Percentiles rank a stretch among this genome's conserved stretches.
phyloP scores from a whole-genome alignment of 2,329 filamentous ascomycete genomes.

The Fusarium humuli region DNA sequence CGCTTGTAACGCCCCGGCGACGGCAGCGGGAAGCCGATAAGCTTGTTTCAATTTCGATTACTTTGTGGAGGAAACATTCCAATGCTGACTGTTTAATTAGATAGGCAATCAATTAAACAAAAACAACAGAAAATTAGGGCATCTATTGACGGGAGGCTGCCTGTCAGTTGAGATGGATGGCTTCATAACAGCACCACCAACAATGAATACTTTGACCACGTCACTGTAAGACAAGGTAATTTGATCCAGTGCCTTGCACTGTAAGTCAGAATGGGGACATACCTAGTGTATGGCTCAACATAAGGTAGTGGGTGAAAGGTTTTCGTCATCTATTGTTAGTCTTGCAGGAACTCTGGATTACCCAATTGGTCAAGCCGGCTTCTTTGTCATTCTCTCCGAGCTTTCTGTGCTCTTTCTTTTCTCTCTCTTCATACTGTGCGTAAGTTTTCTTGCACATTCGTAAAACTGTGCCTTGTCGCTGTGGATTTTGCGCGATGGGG shows the following conservation, averaged over 20 bases:
- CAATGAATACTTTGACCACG: constrained; percentile 17
- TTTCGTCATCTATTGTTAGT: constrained; percentile 25
- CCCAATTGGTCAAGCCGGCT: constrained; percentile 24
- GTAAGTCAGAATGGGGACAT: constrained; percentile 15
- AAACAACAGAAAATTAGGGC: constrained; percentile 2
- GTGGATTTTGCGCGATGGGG: constrained; percentile 29
- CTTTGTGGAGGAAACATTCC: constrained; percentile 19
- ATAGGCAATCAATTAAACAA: neutral
- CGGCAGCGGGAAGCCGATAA: constrained; percentile 37
- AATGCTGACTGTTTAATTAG: neutral
- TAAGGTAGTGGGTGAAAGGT: constrained; percentile 4
- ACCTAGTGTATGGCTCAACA: neutral
- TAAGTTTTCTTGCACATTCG: constrained; percentile 13
- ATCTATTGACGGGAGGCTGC: constrained; percentile 35
- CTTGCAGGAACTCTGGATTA: constrained; percentile 16
- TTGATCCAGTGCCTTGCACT: constrained; percentile 7
- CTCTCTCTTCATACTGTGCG: constrained; percentile 35
- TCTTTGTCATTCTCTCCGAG: constrained; percentile 3
- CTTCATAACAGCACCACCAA: constrained; percentile 22
- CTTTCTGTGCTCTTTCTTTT: neutral
- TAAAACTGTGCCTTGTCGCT: constrained; percentile 21
- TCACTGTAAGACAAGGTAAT: constrained; percentile 16
- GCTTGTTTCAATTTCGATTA: constrained; percentile 34
- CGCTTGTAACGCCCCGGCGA: constrained; percentile 4
- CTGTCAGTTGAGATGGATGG: constrained; percentile 14